These are phyloP conservation scores for Colletotrichum sp. DNA, from an alignment of 2,329 filamentous ascomycete genomes.

Conservation along the genomic window DNA sequence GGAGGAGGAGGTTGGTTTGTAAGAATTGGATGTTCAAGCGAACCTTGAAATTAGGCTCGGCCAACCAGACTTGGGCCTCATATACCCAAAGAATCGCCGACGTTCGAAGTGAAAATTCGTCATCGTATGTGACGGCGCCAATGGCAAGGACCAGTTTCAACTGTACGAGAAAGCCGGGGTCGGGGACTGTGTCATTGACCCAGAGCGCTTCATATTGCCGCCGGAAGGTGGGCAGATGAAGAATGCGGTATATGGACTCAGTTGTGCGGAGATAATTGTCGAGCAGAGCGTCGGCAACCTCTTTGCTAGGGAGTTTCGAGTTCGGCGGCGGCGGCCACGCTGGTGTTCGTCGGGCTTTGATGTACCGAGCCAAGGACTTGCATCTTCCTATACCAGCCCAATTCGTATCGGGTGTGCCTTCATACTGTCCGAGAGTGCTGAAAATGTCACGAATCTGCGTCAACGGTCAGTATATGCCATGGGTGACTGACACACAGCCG, in stretches of 20 bases:
- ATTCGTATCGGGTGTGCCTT: constrained; percentile 37
- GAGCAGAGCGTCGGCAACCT: constrained; percentile 50
- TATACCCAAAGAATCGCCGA: constrained; percentile 61
- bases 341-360: constrained; percentile 55
- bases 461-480: not conserved
- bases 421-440: constrained; percentile 41
- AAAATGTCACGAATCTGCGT: constrained; percentile 48
- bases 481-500: not conserved
- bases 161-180: constrained; percentile 56
- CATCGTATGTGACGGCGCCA: constrained; percentile 56
- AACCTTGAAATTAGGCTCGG: constrained; percentile 57
- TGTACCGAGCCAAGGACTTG: constrained; percentile 55
- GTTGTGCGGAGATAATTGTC: constrained; percentile 52
- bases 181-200: constrained; percentile 30
- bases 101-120: constrained; percentile 51
- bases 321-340: constrained; percentile 49
- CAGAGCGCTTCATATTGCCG: constrained; percentile 57
- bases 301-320: constrained; percentile 49
- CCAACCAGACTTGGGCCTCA: constrained; percentile 60
- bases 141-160: constrained; percentile 64
- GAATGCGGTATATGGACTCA: constrained; percentile 52
- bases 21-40: constrained; percentile 54
- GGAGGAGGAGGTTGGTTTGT: constrained; percentile 49
- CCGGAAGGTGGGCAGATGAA: constrained; percentile 56
- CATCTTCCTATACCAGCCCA: constrained; percentile 48